phyloP scores from a whole-genome alignment of 169 alveolate genomes.

The Plasmodium fragile region DNA sequence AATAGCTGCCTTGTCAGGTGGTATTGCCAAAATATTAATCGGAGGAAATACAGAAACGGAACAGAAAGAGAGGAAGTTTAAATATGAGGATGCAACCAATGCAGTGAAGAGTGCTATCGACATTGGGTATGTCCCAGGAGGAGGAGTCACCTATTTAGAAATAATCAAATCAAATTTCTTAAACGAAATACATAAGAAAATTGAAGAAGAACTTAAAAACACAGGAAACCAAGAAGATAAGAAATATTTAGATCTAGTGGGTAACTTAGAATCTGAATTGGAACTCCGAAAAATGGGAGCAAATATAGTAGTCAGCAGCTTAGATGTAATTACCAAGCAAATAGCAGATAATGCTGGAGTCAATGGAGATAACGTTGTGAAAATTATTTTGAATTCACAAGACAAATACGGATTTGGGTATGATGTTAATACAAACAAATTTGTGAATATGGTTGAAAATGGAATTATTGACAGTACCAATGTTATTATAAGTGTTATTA shows the following conservation, averaged over 20 bases:
- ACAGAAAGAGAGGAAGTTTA: constrained; percentile 88
- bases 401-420: constrained; percentile 91
- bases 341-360: constrained; percentile 91
- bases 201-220: constrained; percentile 78
- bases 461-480: constrained; percentile 93
- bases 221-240: constrained; percentile 38
- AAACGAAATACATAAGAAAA: constrained; percentile 79
- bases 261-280: constrained; percentile 90
- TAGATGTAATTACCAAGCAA: constrained; percentile 88
- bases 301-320: constrained; percentile 87
- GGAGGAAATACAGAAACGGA: constrained; percentile 93
- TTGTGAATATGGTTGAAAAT: constrained; percentile 91
- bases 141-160: constrained; percentile 91
- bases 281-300: constrained; percentile 92
- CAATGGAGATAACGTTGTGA: constrained; percentile 89
- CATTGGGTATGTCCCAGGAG: constrained; percentile 93
- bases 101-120: constrained; percentile 93
- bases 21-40: constrained; percentile 89
- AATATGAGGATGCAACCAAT: constrained; percentile 91
- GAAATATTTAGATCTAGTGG: constrained; percentile 73
- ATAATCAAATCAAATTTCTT: constrained; percentile 84
- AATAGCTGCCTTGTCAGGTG: constrained; percentile 92
- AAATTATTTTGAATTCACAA: constrained; percentile 85
- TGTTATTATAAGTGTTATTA: constrained; percentile 89
- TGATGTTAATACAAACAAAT: constrained; percentile 90